A percentile compares a stretch with the other conserved stretches of the same genome.
phyloP scores from a whole-genome alignment of 129 eudicot species.

The Flaveria brownii region DNA sequence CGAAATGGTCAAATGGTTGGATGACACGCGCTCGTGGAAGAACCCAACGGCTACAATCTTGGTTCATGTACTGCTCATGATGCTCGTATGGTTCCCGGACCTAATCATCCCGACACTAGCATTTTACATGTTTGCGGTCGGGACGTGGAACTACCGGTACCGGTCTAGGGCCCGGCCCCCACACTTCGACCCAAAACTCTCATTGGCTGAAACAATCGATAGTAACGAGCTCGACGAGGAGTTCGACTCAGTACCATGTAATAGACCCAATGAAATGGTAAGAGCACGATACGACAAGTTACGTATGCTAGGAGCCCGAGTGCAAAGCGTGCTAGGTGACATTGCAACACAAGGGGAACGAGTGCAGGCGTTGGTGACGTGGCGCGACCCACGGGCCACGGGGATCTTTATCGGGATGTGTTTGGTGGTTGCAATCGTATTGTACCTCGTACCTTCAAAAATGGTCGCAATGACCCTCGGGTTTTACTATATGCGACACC shows the following conservation, averaged over 20 bases:
- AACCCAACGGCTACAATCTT: constrained; percentile 78
- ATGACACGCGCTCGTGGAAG: constrained; percentile 83
- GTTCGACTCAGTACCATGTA: constrained; percentile 69
- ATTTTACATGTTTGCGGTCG: constrained; percentile 72
- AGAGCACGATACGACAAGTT: constrained; percentile 83
- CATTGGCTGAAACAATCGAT: constrained; percentile 70
- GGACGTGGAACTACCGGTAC: constrained; percentile 84
- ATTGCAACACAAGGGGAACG: constrained; percentile 92
- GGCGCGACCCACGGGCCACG: constrained; percentile 97
- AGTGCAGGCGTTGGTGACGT: constrained; percentile 77
- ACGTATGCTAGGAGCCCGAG: constrained; percentile 81
- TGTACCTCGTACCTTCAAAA: constrained; percentile 84
- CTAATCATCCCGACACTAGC: constrained; percentile 76
- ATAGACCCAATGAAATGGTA: constrained; percentile 63
- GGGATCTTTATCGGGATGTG: constrained; percentile 82
- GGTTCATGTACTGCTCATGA: constrained; percentile 83
- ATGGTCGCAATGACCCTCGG: constrained; percentile 90
- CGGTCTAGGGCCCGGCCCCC: constrained; percentile 56
- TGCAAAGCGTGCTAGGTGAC: constrained; percentile 71
- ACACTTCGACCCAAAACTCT: constrained; percentile 77
- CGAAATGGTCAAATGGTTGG: constrained; percentile 72
- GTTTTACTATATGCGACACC: constrained; percentile 81
- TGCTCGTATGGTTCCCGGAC: constrained; percentile 97
- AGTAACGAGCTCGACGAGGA: constrained; percentile 89
- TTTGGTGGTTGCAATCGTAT: constrained; percentile 67